Conservation (phyloP, 768 basidiomycete species). For the Naganishia kalamii region DNA sequence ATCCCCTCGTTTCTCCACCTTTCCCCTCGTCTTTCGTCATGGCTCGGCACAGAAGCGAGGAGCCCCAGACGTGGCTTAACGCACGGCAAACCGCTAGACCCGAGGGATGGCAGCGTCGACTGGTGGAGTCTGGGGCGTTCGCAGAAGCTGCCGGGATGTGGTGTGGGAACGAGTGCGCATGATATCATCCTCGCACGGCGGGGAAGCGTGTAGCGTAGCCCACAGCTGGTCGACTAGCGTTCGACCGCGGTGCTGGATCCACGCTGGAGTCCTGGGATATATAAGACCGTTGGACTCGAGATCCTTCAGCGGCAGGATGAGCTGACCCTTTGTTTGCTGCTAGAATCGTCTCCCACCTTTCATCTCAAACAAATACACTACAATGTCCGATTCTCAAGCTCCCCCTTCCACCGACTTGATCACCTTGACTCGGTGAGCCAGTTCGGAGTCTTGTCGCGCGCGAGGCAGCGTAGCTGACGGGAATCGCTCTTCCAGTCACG, state of each 20-base stretch:
- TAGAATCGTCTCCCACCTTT: background rate
- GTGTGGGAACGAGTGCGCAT: background rate
- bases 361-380: background rate
- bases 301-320: background rate
- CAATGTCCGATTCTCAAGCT: slow-evolving; percentile 53
- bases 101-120: background rate
- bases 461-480: background rate
- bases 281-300: background rate
- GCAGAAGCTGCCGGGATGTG: background rate
- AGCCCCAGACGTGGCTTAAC: background rate
- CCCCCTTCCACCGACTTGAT: slow-evolving; percentile 77
- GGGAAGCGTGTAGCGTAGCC: background rate
- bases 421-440: slow-evolving; percentile 75
- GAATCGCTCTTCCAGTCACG: slow-evolving; percentile 56
- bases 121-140: background rate
- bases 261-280: background rate
- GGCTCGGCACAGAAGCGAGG: slow-evolving; percentile 1
- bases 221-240: too few relatives aligned
- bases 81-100: background rate
- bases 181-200: background rate
- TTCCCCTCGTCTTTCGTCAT: slow-evolving; percentile 7
- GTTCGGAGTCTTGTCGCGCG: background rate
- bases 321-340: background rate
- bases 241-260: too few relatives aligned
- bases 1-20: background rate